Evolutionary conservation across 805 yeast species (phyloP).

Genomic region (Grigorovia jiainica): DNA sequence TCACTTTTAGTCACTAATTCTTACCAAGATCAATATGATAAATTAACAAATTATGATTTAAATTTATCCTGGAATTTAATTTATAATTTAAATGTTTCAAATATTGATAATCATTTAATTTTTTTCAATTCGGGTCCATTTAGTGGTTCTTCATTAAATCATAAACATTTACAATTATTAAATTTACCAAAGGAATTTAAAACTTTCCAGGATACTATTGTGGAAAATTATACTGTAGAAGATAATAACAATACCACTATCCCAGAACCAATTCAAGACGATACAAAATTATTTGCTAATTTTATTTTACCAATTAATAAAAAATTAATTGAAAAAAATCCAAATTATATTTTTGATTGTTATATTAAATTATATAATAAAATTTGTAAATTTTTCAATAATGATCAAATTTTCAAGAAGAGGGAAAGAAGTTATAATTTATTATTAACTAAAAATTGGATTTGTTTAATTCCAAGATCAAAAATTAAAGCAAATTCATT

Average conservation of each 20-base stretch:
- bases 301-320: constrained; percentile 55
- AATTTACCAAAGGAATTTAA: constrained; percentile 50
- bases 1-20: constrained; percentile 68
- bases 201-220: constrained; percentile 37
- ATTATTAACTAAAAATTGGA: constrained; percentile 70
- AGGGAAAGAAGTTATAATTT: constrained; percentile 58
- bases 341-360: constrained; percentile 41
- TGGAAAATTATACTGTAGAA: background rate
- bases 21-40: constrained; percentile 60
- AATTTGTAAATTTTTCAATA: constrained; percentile 53
- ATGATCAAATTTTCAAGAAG: constrained; percentile 18
- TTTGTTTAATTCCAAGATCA: constrained; percentile 76
- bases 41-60: constrained; percentile 66
- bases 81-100: constrained; percentile 38
- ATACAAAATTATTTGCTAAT: constrained; percentile 69
- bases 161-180: constrained; percentile 85
- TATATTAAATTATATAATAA: constrained; percentile 67
- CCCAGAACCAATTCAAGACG: constrained; percentile 54
- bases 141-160: constrained; percentile 90
- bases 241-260: background rate
- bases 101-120: constrained; percentile 51
- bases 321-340: constrained; percentile 28
- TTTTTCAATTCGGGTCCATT: constrained; percentile 87
- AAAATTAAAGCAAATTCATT: constrained; percentile 38
- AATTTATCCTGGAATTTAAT: constrained; percentile 48